Evolutionary conservation across 1,139 yeast genomes (phyloP).

Genomic region (Geotrichum klebahnii): DNA sequence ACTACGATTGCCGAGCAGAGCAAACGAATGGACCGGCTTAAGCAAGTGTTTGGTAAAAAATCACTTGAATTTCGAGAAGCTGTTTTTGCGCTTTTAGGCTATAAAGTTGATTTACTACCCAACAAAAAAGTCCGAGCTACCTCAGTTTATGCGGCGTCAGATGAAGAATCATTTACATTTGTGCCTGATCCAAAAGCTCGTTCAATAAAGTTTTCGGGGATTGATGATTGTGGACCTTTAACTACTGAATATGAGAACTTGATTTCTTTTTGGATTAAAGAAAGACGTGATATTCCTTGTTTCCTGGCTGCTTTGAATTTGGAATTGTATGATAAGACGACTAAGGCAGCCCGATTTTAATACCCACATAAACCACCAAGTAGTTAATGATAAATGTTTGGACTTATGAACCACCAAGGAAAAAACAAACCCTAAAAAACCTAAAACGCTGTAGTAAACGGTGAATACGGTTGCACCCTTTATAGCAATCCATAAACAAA

Average conservation of each 20-base stretch:
- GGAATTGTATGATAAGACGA: conserved; percentile 50
- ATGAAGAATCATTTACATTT: conserved; percentile 39
- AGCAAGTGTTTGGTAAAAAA: conserved; percentile 61
- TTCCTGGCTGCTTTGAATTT: conserved; percentile 73
- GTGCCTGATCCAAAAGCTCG: conserved; percentile 37
- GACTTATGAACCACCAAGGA: too few species aligned
- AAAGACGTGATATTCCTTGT: conserved; percentile 70
- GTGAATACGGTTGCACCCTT: too few species aligned
- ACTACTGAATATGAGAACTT: conserved; percentile 53
- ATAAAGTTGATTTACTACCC: conserved; percentile 64
- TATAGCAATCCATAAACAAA: too few species aligned
- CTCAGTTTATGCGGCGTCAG: conserved; percentile 48
- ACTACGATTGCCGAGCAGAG: conserved; percentile 49
- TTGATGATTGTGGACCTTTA: conserved; percentile 38
- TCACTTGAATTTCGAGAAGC: conserved; percentile 70
- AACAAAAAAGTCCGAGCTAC: conserved; percentile 64
- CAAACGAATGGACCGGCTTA: conserved; percentile 58
- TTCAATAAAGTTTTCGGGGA: conserved; percentile 36
- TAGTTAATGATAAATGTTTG: too few species aligned
- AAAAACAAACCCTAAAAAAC: too few species aligned
- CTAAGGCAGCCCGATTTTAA: conserved; percentile 31
- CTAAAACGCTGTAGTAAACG: too few species aligned
- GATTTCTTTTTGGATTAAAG: conserved; percentile 63
- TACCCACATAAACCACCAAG: neutral
- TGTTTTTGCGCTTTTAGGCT: conserved; percentile 68